phyloP scores from a whole-genome alignment of 306 rosid species.

The Trichosanthes truncata region DNA sequence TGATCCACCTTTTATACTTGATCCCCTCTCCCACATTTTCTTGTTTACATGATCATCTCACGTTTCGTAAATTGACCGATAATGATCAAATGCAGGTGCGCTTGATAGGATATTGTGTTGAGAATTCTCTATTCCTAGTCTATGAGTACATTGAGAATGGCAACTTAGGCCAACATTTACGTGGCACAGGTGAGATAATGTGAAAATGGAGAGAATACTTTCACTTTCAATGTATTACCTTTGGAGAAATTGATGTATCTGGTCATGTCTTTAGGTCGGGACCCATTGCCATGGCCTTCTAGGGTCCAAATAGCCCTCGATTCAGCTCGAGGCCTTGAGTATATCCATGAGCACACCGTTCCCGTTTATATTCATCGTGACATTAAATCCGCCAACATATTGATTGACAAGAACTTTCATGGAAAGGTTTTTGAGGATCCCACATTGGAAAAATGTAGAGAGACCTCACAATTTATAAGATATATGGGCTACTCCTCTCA shows the following conservation, averaged over 20 bases:
- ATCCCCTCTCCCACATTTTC: background rate
- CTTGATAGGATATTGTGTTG: conserved; percentile 85
- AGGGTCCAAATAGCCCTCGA: conserved; percentile 93
- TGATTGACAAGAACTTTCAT: conserved; percentile 70
- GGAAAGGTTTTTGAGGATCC: too few species aligned
- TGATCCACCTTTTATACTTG: background rate
- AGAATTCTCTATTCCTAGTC: conserved; percentile 79
- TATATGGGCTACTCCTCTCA: too few species aligned
- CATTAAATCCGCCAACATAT: conserved; percentile 91
- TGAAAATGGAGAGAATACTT: background rate
- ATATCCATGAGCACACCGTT: conserved; percentile 95
- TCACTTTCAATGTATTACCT: background rate
- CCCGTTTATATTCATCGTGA: conserved; percentile 96
- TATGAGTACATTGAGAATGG: conserved; percentile 92
- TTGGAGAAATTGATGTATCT: background rate
- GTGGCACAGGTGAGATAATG: conserved; percentile 61
- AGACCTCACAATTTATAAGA: too few species aligned
- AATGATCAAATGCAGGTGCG: conserved; percentile 53
- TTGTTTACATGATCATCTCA: conserved; percentile 1
- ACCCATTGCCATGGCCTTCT: conserved; percentile 73
- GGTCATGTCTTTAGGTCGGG: conserved; percentile 40
- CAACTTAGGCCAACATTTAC: conserved; percentile 80
- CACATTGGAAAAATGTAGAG: too few species aligned
- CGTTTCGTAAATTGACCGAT: background rate
- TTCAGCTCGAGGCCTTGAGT: conserved; percentile 97